phyloP scores from a whole-genome alignment of 805 yeast genomes.

The Yarrowia bubula region DNA sequence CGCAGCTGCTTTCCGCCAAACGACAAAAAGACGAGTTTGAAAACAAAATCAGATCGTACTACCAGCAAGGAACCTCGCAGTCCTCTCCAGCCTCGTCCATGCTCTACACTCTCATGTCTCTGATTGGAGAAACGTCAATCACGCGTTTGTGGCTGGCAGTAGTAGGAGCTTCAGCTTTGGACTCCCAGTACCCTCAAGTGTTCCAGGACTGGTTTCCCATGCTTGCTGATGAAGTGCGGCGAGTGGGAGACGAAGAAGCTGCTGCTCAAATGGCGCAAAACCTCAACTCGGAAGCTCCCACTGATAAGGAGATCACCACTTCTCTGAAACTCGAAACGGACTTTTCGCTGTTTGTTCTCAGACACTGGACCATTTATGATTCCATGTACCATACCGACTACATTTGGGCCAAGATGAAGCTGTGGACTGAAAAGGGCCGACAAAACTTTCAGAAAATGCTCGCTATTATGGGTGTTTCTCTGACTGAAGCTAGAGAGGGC shows the following conservation, averaged over 20 bases:
- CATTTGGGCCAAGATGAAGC: slow-evolving; percentile 77
- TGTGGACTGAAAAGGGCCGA: slow-evolving; percentile 92
- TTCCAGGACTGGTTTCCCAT: slow-evolving; percentile 72
- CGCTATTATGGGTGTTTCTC: slow-evolving; percentile 93
- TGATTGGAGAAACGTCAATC: slow-evolving; percentile 76
- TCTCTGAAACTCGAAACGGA: slow-evolving; percentile 71
- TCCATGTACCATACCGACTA: slow-evolving; percentile 88
- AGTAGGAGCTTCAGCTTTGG: slow-evolving; percentile 82
- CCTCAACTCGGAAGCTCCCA: slow-evolving; percentile 26
- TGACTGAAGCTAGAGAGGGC: slow-evolving; percentile 82
- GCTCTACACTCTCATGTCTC: slow-evolving; percentile 72
- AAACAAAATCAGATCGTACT: slow-evolving; percentile 66
- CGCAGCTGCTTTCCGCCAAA: slow-evolving; percentile 31
- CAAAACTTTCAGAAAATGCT: slow-evolving; percentile 84
- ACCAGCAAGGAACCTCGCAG: slow-evolving; percentile 77
- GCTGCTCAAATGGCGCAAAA: slow-evolving; percentile 27
- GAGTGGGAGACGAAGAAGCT: slow-evolving; percentile 47
- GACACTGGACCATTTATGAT: slow-evolving; percentile 93
- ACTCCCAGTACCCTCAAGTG: slow-evolving; percentile 64
- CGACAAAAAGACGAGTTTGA: slow-evolving; percentile 39
- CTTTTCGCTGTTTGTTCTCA: slow-evolving; percentile 75
- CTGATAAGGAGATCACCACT: slow-evolving; percentile 35
- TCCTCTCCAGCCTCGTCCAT: slow-evolving; percentile 74
- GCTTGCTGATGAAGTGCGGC: slow-evolving; percentile 74
- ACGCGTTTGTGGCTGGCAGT: slow-evolving; percentile 80